phyloP scores from a whole-genome alignment of 306 rosid genomes.

The Pyrus bretschneideri region DNA sequence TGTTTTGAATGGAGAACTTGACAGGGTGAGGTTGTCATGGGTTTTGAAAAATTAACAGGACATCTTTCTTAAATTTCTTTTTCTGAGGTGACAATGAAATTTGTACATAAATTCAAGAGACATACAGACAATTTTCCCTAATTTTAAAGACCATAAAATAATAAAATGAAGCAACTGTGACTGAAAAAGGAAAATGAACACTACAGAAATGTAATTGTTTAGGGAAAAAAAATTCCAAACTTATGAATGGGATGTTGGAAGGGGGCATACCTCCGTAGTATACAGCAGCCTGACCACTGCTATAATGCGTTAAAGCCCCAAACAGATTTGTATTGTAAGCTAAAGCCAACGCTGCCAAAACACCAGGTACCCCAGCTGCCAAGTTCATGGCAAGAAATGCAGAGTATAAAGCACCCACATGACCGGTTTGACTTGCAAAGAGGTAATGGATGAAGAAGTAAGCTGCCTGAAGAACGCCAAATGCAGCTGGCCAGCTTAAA shows the following conservation, averaged over 20 bases:
- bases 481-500: conserved; percentile 80
- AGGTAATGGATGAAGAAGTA: conserved; percentile 92
- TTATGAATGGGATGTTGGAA: background rate
- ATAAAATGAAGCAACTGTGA: background rate
- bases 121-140: background rate
- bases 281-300: conserved; percentile 97
- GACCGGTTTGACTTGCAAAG: conserved; percentile 97
- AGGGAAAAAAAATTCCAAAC: background rate
- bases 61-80: background rate
- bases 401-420: conserved; percentile 84
- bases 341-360: conserved; percentile 71
- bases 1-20: background rate
- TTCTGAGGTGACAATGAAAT: background rate
- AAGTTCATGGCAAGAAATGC: conserved; percentile 92
- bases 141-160: background rate
- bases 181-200: background rate
- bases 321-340: conserved; percentile 87
- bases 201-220: background rate
- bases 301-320: conserved; percentile 86
- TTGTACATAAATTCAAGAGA: background rate
- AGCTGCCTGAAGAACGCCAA: conserved; percentile 75
- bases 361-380: conserved; percentile 88
- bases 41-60: background rate
- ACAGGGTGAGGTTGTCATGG: background rate
- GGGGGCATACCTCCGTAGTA: conserved; percentile 81